Base-by-base conservation (phyloP, 495 filamentous ascomycete genomes). In the Cercophora sp. region DNA sequence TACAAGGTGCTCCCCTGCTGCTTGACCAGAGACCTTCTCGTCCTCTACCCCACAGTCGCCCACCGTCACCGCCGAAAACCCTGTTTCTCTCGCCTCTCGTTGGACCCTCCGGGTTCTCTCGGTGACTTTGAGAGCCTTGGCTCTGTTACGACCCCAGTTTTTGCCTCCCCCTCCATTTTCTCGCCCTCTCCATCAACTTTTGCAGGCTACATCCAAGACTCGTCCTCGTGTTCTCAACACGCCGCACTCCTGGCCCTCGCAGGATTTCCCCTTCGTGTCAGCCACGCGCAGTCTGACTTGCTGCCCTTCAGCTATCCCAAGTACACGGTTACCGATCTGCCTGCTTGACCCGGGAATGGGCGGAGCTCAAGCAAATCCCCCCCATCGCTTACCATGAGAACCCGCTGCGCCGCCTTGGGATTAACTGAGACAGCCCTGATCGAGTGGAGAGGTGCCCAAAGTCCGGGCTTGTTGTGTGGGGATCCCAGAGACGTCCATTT, bases 21-120 rank as follows among this genome's bases (percentile, higher is more conserved):
- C 23, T 42, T 23, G 36, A 40, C 43, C 29, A 43, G 46, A 42
- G 25, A 24, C 41, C 46, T 48, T 19, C n/a, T 25, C 18, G 26
- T 43, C 41, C 56, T 52, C 56, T 64, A 59, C 64, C 62, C 64
- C 62, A 63, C 59, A 65, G 54, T 50, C 41, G 46, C 36, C 64
- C 62, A 63, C 59, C 63, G 54, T 50, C 41, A 43, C 36, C 64
- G 55, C 59, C 62, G 59, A 63, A 61, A 57, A 65, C 59, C 48
- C 57, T 57, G 41, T 52, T 24, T 48, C 27, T 42, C 47, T 52
- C 52, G 48, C 19, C 52, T 25, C 25, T 13, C 22, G 31, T 34
- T 25, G 19, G 29, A 45, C 51, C 46, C 54, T 50, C 35, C 36
- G 43, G 8, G 39, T 57, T 55, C 59, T 57, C 55, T 54, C 36